phyloP scores from a whole-genome alignment of 2,329 filamentous ascomycete genomes.

The Phaeosphaeria sp. region DNA sequence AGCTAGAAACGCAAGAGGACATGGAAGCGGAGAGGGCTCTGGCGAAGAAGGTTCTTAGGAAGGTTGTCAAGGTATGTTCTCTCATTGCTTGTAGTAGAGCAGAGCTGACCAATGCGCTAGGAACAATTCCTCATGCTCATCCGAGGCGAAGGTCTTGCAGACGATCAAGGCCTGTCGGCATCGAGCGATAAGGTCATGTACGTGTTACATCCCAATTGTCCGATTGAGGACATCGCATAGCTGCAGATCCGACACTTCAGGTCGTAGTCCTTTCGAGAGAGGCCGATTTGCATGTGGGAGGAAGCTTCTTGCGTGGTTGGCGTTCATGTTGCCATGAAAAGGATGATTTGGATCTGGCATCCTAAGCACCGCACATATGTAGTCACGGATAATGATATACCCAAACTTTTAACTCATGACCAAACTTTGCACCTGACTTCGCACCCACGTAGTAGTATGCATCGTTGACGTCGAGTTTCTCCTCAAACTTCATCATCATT shows the following conservation, averaged over 20 bases:
- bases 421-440: too few species aligned
- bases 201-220: constrained; percentile 92
- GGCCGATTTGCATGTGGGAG: neutral
- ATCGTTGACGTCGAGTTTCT: too few species aligned
- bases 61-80: constrained; percentile 85
- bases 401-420: neutral
- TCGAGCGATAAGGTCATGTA: constrained; percentile 68
- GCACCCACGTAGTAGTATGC: too few species aligned
- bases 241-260: neutral
- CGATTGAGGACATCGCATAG: constrained; percentile 66
- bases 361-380: neutral
- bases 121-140: constrained; percentile 67
- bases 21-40: constrained; percentile 76
- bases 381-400: constrained; percentile 1
- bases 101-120: constrained; percentile 43
- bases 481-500: too few species aligned
- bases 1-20: constrained; percentile 81
- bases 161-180: constrained; percentile 68
- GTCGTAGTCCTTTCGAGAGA: neutral
- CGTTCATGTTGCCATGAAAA: neutral
- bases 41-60: constrained; percentile 85
- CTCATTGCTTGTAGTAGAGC: neutral
- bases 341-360: neutral
- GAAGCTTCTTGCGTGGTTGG: neutral
- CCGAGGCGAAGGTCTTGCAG: constrained; percentile 86